A percentile compares a stretch with the other conserved stretches of the same genome.
Conservation (phyloP, 208 protist species). For the Leishmania major region DNA sequence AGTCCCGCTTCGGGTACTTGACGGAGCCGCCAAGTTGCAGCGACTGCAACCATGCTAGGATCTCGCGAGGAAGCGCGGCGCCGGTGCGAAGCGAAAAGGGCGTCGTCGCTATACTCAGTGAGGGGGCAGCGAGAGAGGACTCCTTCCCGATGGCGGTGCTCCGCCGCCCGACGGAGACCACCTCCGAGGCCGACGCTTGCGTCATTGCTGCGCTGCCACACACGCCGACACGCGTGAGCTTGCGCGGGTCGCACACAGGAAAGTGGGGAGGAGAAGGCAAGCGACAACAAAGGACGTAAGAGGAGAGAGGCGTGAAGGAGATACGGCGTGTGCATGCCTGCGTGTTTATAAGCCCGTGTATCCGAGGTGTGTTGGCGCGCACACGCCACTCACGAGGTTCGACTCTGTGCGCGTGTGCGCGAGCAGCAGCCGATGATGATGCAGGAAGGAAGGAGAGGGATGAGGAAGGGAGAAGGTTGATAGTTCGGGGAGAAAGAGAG, state of each 20-base stretch:
- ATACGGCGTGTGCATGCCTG: not conserved
- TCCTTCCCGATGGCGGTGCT: not conserved
- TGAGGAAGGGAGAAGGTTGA: not conserved
- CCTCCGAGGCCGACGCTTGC: not conserved
- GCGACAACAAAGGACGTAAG: not conserved
- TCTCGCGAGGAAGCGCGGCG: slow-evolving; percentile 73
- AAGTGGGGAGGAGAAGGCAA: not conserved
- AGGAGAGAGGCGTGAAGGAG: not conserved
- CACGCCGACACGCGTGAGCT: not conserved
- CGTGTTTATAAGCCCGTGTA: not conserved
- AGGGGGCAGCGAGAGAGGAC: not conserved
- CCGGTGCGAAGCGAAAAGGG: slow-evolving; percentile 11
- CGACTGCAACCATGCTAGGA: slow-evolving; percentile 92
- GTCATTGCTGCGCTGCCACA: not conserved
- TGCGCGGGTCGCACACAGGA: not conserved
- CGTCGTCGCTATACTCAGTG: not conserved
- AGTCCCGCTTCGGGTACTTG: slow-evolving; percentile 87
- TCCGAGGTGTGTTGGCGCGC: not conserved
- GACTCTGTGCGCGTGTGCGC: not conserved
- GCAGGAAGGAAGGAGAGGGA: not conserved
- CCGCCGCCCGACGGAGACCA: not conserved
- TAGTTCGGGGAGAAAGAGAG: not conserved
- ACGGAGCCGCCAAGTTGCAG: slow-evolving; percentile 80
- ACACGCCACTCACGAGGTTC: not conserved
- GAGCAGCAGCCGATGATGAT: not conserved